Conservation (phyloP, 352 stramenopile genomes). For the Phytophthora megakarya region DNA sequence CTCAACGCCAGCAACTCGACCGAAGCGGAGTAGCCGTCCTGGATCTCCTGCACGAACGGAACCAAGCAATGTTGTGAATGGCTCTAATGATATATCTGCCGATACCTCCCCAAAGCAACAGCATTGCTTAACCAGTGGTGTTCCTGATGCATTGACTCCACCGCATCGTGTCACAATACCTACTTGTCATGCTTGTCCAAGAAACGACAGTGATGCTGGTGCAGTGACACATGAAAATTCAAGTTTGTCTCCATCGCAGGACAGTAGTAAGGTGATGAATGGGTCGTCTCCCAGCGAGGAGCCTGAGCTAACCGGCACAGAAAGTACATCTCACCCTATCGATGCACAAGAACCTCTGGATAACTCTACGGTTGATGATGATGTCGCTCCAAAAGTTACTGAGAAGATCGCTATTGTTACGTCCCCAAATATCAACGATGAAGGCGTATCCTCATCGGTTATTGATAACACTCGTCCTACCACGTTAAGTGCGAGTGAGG, state of each 20-base stretch:
- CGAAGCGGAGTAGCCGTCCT: constrained; percentile 11
- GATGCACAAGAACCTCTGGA: neutral
- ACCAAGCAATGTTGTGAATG: constrained; percentile 6
- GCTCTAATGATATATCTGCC: neutral
- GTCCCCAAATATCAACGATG: neutral
- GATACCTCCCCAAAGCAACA: neutral
- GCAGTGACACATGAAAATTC: neutral
- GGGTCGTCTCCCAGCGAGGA: neutral
- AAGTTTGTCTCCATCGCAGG: neutral
- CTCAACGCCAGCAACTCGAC: constrained; percentile 6
- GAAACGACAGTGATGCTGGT: constrained; percentile 6
- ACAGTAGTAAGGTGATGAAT: constrained; percentile 4
- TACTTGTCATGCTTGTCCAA: constrained; percentile 8
- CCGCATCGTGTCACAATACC: constrained; percentile 2
- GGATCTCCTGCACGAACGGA: constrained; percentile 16
- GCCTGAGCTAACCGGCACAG: constrained; percentile 7
- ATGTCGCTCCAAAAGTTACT: neutral
- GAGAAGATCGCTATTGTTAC: neutral
- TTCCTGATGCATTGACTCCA: neutral
- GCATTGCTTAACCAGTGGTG: neutral
- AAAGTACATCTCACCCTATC: neutral
- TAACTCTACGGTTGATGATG: neutral
- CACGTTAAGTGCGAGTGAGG: neutral
- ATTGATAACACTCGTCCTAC: neutral
- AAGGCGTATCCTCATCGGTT: neutral